Conservation (phyloP, 257 asterid species). For the Buddleja alternifolia region DNA sequence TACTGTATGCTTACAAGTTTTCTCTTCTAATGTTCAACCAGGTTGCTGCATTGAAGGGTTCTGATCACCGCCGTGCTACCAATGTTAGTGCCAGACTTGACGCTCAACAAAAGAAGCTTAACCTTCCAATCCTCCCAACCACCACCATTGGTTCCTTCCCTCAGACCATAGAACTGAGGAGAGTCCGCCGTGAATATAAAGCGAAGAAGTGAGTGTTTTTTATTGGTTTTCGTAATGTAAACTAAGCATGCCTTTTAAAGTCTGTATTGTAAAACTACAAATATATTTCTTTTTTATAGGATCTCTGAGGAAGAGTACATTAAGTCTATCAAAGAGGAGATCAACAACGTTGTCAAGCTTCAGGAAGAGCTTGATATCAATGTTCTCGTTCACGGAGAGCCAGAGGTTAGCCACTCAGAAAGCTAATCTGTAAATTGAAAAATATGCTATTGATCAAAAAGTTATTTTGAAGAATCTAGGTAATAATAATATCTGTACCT, state of each 20-base stretch:
- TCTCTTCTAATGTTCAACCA: conserved; percentile 1
- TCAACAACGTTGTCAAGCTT: conserved; percentile 69
- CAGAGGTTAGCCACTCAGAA: conserved; percentile 55
- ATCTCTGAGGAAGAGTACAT: conserved; percentile 70
- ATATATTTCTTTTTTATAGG: conserved; percentile 33
- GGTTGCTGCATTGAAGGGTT: conserved; percentile 72
- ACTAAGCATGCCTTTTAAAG: neutral
- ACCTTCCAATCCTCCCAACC: conserved; percentile 73
- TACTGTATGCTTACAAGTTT: conserved; percentile 3
- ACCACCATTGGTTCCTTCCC: conserved; percentile 84
- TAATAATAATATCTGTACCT: neutral
- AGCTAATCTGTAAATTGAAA: too few species aligned
- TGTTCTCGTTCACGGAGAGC: conserved; percentile 82
- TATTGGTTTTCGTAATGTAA: neutral
- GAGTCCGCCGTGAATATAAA: conserved; percentile 81
- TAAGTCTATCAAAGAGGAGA: conserved; percentile 58
- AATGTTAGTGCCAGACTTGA: conserved; percentile 73
- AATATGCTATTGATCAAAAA: neutral
- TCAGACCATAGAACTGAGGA: conserved; percentile 67
- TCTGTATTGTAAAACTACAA: conserved; percentile 16
- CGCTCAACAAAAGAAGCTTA: conserved; percentile 77
- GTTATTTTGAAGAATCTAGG: neutral
- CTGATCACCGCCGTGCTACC: conserved; percentile 82
- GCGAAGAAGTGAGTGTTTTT: conserved; percentile 55
- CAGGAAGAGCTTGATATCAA: conserved; percentile 80